Evolutionary conservation across 768 basidiomycete species (phyloP).

Genomic region (Mycena sanguinolenta): DNA sequence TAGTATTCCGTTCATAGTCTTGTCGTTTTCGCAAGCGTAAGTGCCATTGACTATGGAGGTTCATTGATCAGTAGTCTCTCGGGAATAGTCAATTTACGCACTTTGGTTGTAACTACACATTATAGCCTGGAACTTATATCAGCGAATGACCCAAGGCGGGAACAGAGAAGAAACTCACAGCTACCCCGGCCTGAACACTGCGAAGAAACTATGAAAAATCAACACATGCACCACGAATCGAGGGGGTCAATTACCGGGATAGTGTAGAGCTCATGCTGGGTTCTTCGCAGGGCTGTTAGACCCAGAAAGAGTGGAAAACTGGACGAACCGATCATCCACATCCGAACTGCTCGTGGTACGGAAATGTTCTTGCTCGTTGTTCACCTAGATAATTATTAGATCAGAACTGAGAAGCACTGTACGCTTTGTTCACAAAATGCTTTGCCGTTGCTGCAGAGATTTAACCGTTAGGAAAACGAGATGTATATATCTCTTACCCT

Average conservation of each 20-base stretch:
- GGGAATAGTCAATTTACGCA: neutral
- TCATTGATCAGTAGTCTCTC: neutral
- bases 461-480: neutral
- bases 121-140: slow-evolving; percentile 9
- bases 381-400: neutral
- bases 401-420: neutral
- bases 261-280: slow-evolving; percentile 70
- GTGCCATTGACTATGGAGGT: slow-evolving; percentile 60
- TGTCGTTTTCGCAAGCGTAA: slow-evolving; percentile 75
- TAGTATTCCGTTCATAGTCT: slow-evolving; percentile 67
- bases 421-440: slow-evolving; percentile 21
- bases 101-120: slow-evolving; percentile 35
- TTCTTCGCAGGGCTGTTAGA: neutral
- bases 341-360: slow-evolving; percentile 54
- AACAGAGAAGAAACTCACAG: too few species aligned
- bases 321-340: slow-evolving; percentile 57
- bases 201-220: slow-evolving; percentile 21
- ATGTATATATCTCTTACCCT: slow-evolving; percentile 9
- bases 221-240: neutral
- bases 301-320: neutral
- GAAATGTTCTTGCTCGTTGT: slow-evolving; percentile 60
- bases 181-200: slow-evolving; percentile 18
- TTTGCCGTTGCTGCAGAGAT: slow-evolving; percentile 28
- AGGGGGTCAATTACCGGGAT: slow-evolving; percentile 53
- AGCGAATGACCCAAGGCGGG: neutral